Conservation (phyloP, 2,329 filamentous ascomycete genomes). For the Phialocephala subalpina region DNA sequence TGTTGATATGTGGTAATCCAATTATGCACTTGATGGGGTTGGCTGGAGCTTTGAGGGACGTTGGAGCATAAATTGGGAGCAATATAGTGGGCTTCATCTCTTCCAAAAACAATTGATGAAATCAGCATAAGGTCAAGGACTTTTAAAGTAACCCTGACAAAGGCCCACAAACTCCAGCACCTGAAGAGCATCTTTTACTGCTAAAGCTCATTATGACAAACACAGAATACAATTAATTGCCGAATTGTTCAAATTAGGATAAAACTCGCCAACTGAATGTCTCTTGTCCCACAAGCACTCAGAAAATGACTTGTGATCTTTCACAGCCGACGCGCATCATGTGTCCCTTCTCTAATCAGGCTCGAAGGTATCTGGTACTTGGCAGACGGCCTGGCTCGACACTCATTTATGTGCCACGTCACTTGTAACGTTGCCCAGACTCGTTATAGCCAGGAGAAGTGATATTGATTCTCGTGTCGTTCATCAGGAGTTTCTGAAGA, state of each 20-base stretch:
- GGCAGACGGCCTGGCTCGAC: not conserved
- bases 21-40: not conserved
- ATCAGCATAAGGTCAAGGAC: not conserved
- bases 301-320: not conserved
- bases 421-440: not conserved
- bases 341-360: not conserved
- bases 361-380: not conserved
- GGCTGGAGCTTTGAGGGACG: not conserved
- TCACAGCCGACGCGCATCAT: not conserved
- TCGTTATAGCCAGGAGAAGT: not conserved
- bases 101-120: not conserved
- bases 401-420: not conserved
- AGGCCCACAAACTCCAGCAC: too few relatives aligned
- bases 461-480: not conserved
- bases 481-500: not conserved
- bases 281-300: not conserved
- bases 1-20: too few relatives aligned
- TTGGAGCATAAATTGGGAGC: too few relatives aligned
- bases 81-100: too few relatives aligned
- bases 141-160: too few relatives aligned
- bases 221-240: not conserved
- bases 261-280: too few relatives aligned
- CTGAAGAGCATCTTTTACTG: not conserved
- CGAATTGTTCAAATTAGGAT: too few relatives aligned
- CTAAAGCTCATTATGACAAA: not conserved